Percentiles rank a stretch among this genome's conserved stretches.
These are phyloP conservation scores for Cytospora leucostoma DNA, from an alignment of 2,329 filamentous ascomycete species.

Conservation along the genomic window DNA sequence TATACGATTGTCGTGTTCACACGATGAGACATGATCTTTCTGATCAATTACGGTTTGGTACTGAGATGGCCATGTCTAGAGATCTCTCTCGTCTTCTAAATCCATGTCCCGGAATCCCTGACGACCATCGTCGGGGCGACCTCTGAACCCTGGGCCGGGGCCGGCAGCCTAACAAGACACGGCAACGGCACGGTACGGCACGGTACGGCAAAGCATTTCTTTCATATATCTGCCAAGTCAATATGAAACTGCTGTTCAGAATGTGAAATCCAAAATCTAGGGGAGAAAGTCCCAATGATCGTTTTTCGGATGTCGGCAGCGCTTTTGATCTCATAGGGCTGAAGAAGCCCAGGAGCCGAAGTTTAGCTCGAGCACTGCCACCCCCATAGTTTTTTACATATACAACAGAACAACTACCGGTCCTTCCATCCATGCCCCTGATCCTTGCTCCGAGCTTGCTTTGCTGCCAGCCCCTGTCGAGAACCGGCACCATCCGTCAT, in stretches of 20 bases:
- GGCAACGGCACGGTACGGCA: too few species aligned
- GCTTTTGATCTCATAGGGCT: constrained; percentile 16
- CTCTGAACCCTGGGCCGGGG: too few species aligned
- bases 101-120: too few species aligned
- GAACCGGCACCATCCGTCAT: neutral
- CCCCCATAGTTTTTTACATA: constrained; percentile 23
- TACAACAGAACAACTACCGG: neutral
- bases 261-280: too few species aligned
- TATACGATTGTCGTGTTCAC: too few species aligned
- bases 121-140: too few species aligned
- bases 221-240: neutral
- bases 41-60: too few species aligned
- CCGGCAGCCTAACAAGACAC: too few species aligned
- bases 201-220: too few species aligned
- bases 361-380: constrained; percentile 23
- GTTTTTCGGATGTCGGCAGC: neutral
- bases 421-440: constrained; percentile 1
- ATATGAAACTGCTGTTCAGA: neutral
- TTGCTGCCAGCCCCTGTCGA: neutral
- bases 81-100: too few species aligned
- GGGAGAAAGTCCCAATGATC: neutral
- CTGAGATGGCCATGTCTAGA: too few species aligned
- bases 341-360: constrained; percentile 16
- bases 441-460: constrained; percentile 16
- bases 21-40: too few species aligned